These are phyloP conservation scores for Vanderwaltozyma verrucispora DNA, from an alignment of 805 yeast genomes.

Conservation along the genomic window DNA sequence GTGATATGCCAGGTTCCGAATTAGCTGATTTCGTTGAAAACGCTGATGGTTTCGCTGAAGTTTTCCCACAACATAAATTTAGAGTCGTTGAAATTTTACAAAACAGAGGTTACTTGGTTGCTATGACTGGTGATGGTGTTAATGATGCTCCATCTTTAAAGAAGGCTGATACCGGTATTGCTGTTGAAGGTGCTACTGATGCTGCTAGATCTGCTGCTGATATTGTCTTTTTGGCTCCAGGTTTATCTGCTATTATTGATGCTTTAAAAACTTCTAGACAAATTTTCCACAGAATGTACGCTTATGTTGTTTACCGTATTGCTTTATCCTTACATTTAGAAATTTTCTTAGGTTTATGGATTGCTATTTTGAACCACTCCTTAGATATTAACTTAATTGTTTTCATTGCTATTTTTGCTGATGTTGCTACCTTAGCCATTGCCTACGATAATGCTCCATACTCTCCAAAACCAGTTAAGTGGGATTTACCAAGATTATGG, in stretches of 20 bases:
- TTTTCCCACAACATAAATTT: slow-evolving; percentile 96
- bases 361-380: slow-evolving; percentile 83
- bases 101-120: slow-evolving; percentile 93
- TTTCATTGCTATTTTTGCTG: slow-evolving; percentile 95
- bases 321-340: slow-evolving; percentile 93
- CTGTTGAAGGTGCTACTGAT: slow-evolving; percentile 96
- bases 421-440: slow-evolving; percentile 93
- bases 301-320: slow-evolving; percentile 96
- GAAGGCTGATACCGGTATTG: slow-evolving; percentile 95
- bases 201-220: slow-evolving; percentile 97
- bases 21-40: slow-evolving; percentile 95
- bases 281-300: slow-evolving; percentile 98
- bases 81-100: slow-evolving; percentile 92
- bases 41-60: slow-evolving; percentile 98
- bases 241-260: slow-evolving; percentile 90
- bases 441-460: slow-evolving; percentile 97
- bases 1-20: slow-evolving; percentile 95
- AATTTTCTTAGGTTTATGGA: slow-evolving; percentile 92
- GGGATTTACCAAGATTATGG: slow-evolving; percentile 97
- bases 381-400: slow-evolving; percentile 86
- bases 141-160: slow-evolving; percentile 96
- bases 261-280: slow-evolving; percentile 92
- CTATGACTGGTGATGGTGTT: slow-evolving; percentile 99
- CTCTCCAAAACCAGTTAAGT: slow-evolving; percentile 86
- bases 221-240: slow-evolving; percentile 91